Base-by-base conservation (phyloP, 257 asterid genomes). In the Scutellaria galericulata region DNA sequence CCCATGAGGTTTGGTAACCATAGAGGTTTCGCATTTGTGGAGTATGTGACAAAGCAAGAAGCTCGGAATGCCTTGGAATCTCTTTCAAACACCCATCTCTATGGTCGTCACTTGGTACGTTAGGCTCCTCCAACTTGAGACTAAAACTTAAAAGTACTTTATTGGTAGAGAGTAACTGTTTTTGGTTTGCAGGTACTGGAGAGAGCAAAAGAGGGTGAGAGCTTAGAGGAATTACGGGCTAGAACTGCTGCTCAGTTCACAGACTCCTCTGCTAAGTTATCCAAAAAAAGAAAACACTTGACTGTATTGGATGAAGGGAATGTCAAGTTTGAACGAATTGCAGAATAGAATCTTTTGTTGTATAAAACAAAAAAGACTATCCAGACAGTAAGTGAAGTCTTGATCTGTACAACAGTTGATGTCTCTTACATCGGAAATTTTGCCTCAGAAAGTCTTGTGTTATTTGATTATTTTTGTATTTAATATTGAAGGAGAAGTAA, bases 21-120 rank as follows among this genome's bases (percentile, higher is more conserved):
- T 72, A 82, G 97, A 82, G 99, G 99, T 55, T 94, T 94, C 80
- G 96, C 96, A 68, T 94, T 94, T 52, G 90, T 94, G 20, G 99
- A 94, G 83, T 94, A 74, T 20, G 80, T 87, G 22, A 92, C 98
- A 3, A 95, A 92, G 78, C 98, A 95, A 85, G 99, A 95, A 77
- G 90, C 99, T 46, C 80, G 79, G 66, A 92, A 87, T 67, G 99
- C 99, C 68, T 89, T 91, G 61, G 75, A 85, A 83, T 87, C 96
- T 80, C 95, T 92, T 77, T 83, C 96, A 42, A 92, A 70, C 75
- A 82, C 95, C 42, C 99, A 95, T 86, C 87, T 95, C 73, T 95
- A 91, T n/a, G 99, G 98, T 42, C 99, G 99, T 63, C 97, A 83
- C 86, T 73, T 94, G 99, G 99, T 94, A 88, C 7, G 89, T 80